Evolutionary conservation across 2,329 filamentous ascomycete genomes (phyloP), one percentile per base, ranked within the genome.

Genomic region (Chaetomium globosum): DNA sequence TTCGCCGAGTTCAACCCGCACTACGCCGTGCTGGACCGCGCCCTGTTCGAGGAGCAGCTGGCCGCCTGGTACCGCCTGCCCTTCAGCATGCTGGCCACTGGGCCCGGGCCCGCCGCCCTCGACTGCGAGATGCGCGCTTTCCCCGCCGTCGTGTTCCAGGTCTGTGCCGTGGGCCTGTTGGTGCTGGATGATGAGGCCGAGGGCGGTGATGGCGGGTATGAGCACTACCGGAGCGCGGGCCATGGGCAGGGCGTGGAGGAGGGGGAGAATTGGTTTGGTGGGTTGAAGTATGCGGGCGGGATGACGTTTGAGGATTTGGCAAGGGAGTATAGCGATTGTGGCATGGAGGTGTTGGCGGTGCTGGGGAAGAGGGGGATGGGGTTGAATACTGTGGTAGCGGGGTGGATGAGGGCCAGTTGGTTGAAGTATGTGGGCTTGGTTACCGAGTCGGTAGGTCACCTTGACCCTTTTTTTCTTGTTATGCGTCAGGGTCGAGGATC

Each of bases 251-350:
- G 16, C 4, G 39, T 1, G 39, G 39, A 43, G 39, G 39, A 43
- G 39, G 39, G 16, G 39, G 39, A 43, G 39, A 43, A 53, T n/a
- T 49, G 13, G 4, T 85, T 87, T 54, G 82, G 85, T 31, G 78
- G 80, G 1, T 76, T 89, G 57, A 87, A 87, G 72, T 87, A 87
- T 70, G 82, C 83, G 0, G 81, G 79, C 3, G 82, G 80, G 56
- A 86, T 87, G 82, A 82, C 82, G 2, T 86, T 87, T 66, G 84
- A 87, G 72, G 84, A 87, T 59, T 74, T 89, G 23, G 85, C 85
- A 2, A 76, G 78, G 19, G 86, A 87, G 64, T 88, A 87, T 71
- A 87, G 85, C 70, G 85, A 88, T 63, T 81, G 83, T 0, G 84
- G 85, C 7, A 77, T 83, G 30, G 78, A 80, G 9, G 80, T 88